Conservation (phyloP, 768 basidiomycete species). For the Mycena leptocephala region DNA sequence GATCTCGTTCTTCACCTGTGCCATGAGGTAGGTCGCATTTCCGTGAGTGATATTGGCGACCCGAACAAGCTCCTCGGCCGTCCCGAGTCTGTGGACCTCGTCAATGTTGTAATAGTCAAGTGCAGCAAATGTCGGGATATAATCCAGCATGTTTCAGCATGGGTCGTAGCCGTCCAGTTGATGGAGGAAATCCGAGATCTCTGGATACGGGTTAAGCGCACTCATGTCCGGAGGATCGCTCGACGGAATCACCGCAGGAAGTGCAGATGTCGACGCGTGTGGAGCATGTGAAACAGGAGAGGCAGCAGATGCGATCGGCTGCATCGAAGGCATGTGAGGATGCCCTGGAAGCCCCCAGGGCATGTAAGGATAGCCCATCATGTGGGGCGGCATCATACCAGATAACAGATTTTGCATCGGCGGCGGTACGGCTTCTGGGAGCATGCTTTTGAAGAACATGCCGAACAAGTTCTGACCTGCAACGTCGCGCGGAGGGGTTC, state of each 20-base stretch:
- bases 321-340: neutral
- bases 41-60: neutral
- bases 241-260: neutral
- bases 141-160: neutral
- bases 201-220: neutral
- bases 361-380: neutral
- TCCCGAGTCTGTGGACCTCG: slow-evolving; percentile 6
- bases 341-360: neutral
- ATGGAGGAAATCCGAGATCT: neutral
- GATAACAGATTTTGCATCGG: no score
- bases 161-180: neutral
- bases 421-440: no score
- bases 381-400: no score
- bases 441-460: slow-evolving; percentile 10
- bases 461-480: slow-evolving; percentile 3
- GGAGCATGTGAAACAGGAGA: neutral
- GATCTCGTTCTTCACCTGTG: neutral
- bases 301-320: no score
- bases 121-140: neutral
- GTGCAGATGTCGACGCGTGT: neutral
- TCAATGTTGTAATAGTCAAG: slow-evolving; percentile 23
- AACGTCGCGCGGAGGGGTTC: slow-evolving; percentile 7
- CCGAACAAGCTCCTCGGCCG: neutral
- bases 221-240: slow-evolving; percentile 10
- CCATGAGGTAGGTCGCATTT: slow-evolving; percentile 12